Conservation (phyloP, 768 basidiomycete genomes). For the Boletus sp. region DNA sequence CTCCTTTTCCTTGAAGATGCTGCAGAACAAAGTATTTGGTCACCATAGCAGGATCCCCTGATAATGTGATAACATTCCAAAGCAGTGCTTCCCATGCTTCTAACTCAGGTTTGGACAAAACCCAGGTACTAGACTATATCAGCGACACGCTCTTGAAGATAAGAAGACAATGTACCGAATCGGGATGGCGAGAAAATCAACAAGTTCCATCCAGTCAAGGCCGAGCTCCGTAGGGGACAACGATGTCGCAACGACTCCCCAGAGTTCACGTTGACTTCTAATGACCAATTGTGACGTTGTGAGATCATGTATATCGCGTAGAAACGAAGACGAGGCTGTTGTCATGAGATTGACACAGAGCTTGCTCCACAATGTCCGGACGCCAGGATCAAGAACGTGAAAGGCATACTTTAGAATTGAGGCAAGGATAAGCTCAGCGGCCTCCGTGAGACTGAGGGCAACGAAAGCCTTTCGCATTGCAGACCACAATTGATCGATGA, state of each 20-base stretch:
- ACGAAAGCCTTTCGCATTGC: conserved; percentile 49
- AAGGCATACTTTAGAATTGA: conserved; percentile 45
- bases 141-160: neutral
- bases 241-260: conserved; percentile 42
- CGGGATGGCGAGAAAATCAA: conserved; percentile 46
- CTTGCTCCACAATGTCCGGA: conserved; percentile 44
- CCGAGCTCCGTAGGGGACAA: conserved; percentile 25
- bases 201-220: conserved; percentile 39
- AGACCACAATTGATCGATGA: conserved; percentile 48
- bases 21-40: conserved; percentile 13
- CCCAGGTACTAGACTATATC: conserved; percentile 40
- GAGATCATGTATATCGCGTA: conserved; percentile 33
- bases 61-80: conserved; percentile 24
- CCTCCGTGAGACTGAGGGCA: conserved; percentile 36
- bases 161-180: conserved; percentile 37
- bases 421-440: conserved; percentile 46
- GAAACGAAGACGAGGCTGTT: conserved; percentile 37
- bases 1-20: conserved; percentile 11
- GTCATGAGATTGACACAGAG: conserved; percentile 49
- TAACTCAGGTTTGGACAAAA: conserved; percentile 40
- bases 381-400: conserved; percentile 34
- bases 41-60: conserved; percentile 10
- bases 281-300: conserved; percentile 24
- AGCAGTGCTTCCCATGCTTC: conserved; percentile 43
- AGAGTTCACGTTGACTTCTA: conserved; percentile 38